Evolutionary conservation across 768 basidiomycete species (phyloP).

Genomic region (Tricholoma bakamatsutake): DNA sequence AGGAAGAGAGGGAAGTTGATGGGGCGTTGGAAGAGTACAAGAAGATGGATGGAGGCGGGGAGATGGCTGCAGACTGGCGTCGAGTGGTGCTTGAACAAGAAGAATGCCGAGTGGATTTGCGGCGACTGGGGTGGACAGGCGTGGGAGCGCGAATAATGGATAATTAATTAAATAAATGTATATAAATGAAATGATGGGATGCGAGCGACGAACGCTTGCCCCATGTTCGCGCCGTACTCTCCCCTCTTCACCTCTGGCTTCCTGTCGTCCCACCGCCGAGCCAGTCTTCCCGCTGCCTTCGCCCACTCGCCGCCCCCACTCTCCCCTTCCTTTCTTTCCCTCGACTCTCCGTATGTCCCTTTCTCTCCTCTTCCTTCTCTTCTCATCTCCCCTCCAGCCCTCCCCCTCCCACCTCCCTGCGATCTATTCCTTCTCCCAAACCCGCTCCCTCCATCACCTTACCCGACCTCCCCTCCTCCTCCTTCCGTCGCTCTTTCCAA

Average conservation of each 20-base stretch:
- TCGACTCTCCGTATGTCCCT: no score
- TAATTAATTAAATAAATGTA: no score
- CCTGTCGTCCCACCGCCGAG: slow-evolving; percentile 30
- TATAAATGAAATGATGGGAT: no score
- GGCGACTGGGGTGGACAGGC: slow-evolving; percentile 42
- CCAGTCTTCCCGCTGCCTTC: slow-evolving; percentile 31
- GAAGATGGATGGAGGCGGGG: slow-evolving; percentile 35
- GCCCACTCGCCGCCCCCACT: no score
- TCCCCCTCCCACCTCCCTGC: slow-evolving; percentile 36
- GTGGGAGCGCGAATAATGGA: no score
- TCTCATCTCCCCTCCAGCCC: no score
- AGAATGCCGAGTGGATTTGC: slow-evolving; percentile 42
- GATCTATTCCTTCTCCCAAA: slow-evolving; percentile 53
- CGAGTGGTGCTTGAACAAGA: slow-evolving; percentile 42
- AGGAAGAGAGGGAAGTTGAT: slow-evolving; percentile 33
- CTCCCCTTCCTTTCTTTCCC: no score
- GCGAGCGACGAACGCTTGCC: no score
- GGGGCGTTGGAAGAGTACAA: slow-evolving; percentile 37
- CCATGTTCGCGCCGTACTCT: slow-evolving; percentile 49
- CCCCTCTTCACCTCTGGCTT: slow-evolving; percentile 63
- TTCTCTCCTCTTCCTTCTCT: no score
- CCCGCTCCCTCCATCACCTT: slow-evolving; percentile 50
- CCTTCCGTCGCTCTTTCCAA: slow-evolving; percentile 20
- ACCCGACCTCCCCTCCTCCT: slow-evolving; percentile 28
- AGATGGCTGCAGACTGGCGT: slow-evolving; percentile 44